Evolutionary conservation across 176 grass and related monocot species (phyloP).

Genomic region (Saccharum officinarum): DNA sequence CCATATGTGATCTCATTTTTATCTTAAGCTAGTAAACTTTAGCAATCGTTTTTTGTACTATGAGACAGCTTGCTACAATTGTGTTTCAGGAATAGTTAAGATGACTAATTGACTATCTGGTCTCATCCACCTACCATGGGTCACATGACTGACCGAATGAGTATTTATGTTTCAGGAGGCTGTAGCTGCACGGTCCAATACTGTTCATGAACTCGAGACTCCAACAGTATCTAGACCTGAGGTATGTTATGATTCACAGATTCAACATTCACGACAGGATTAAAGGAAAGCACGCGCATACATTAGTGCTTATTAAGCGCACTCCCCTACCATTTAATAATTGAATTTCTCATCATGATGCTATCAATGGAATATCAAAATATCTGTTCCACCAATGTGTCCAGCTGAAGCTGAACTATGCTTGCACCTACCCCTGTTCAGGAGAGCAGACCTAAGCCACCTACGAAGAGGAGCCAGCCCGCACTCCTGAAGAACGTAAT

Average conservation of each 20-base stretch:
- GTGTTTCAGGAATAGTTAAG: background rate
- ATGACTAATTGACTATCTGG: background rate
- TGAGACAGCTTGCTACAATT: background rate
- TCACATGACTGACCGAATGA: conserved; percentile 8
- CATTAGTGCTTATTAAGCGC: background rate
- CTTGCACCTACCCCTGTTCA: conserved; percentile 7
- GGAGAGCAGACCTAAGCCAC: conserved; percentile 48
- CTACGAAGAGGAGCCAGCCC: conserved; percentile 60
- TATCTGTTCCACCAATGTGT: background rate
- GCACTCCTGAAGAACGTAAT: conserved; percentile 60
- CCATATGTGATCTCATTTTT: background rate
- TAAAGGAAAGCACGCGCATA: background rate
- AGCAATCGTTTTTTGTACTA: background rate
- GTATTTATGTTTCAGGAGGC: conserved; percentile 70
- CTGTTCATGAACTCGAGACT: conserved; percentile 64
- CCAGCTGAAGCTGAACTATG: background rate
- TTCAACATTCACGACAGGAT: background rate
- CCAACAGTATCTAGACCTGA: conserved; percentile 47
- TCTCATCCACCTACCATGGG: background rate
- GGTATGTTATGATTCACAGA: conserved; percentile 41
- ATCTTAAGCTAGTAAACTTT: background rate
- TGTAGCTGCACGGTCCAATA: conserved; percentile 65
- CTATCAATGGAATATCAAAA: conserved; percentile 11
- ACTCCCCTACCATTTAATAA: background rate
- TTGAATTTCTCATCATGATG: conserved; percentile 4